phyloP scores from a whole-genome alignment of 2,329 filamentous ascomycete genomes.

The Aureobasidium leucospermi region DNA sequence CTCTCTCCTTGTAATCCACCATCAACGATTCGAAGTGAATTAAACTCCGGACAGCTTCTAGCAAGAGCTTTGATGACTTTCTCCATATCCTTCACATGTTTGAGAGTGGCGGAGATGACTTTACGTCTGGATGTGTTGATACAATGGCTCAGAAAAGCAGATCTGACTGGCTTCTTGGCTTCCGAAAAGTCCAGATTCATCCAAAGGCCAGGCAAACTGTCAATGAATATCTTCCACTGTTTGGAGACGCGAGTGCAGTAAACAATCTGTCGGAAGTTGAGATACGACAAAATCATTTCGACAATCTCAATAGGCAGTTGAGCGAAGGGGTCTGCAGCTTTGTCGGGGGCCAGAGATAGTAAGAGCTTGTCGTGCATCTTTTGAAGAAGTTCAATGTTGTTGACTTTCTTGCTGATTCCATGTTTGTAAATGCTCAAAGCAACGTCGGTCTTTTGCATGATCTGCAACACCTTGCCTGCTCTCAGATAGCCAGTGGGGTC shows the following conservation, averaged over 20 bases:
- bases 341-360: conserved; percentile 33
- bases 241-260: conserved; percentile 49
- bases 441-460: conserved; percentile 44
- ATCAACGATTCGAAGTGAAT: conserved; percentile 27
- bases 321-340: conserved; percentile 45
- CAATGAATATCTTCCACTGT: conserved; percentile 47
- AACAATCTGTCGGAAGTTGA: conserved; percentile 46
- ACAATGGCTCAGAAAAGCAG: conserved; percentile 35
- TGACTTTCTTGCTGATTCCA: conserved; percentile 42
- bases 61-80: conserved; percentile 32
- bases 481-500: conserved; percentile 53
- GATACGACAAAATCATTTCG: conserved; percentile 42
- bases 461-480: conserved; percentile 42
- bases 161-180: conserved; percentile 36
- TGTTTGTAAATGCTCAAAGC: conserved; percentile 52
- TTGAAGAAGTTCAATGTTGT: conserved; percentile 11
- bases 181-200: conserved; percentile 45
- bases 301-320: conserved; percentile 49
- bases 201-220: conserved; percentile 43
- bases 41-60: conserved; percentile 29
- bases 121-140: conserved; percentile 33
- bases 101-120: conserved; percentile 29
- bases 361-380: conserved; percentile 41
- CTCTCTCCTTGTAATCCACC: conserved; percentile 7
- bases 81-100: conserved; percentile 33